Evolutionary conservation across 148 eudicot species (phyloP), one percentile per base, ranked within the genome.

Genomic region (Tetragonia tetragonoides): DNA sequence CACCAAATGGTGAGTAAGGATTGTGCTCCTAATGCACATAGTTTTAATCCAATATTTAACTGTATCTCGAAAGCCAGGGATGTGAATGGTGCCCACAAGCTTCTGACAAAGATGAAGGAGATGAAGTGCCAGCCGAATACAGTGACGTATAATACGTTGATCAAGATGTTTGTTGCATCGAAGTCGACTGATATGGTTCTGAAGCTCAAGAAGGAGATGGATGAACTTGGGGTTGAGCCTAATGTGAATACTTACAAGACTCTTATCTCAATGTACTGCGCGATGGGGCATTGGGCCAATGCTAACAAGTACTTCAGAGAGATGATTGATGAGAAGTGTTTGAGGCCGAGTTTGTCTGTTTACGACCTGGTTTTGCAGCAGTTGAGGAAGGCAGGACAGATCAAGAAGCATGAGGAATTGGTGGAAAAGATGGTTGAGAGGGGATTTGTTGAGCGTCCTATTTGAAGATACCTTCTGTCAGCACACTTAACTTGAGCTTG

Each of bases 201-300:
- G 78, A 95, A 93, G 87, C 83, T 95, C n/a, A 93, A 89, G 89
- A 85, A 86, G 76, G 99, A 95, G 68, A 95, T 95, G 99, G 90
- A 87, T 47, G 91, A 88, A 44, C 78, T 71, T 47, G 86, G 82
- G 20, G 73, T 91, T 3, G 99, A 95, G 86, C 90, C 96, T 40
- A 93, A 93, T 81, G 87, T 89, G 84, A 90, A 90, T 81, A 95
- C 93, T 41, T 95, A 86, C 34, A 81, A 62, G 88, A 84, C 86
- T 76, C 64, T 95, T 67, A 90, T 95, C 38, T 75, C 89, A 3
- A 84, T 95, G 87, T 95, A 83, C 75, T 88, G 94, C 80, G 83
- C 74, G 40, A 95, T 90, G 96, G 99, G 99, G 77, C 99, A 95
- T 54, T 95, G 97, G 97, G 87, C 94, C 70, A 88, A 93, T 80